Evolutionary conservation across 805 yeast genomes (phyloP), one percentile per base, ranked within the genome.

Genomic region (Candida germanica): DNA sequence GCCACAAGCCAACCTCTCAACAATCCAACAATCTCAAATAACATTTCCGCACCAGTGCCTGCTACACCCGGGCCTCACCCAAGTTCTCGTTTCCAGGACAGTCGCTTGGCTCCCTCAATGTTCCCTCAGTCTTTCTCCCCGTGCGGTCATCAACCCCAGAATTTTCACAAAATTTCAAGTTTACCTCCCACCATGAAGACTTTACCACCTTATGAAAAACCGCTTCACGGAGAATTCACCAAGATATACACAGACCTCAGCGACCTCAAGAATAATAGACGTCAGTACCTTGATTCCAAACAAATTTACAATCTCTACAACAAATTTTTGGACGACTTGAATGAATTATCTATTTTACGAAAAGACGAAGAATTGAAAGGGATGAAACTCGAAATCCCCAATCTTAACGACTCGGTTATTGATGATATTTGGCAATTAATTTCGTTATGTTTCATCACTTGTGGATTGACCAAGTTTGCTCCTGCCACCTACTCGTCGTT

Each of bases 401-500:
- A 72, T 43, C 56, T 60, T 42, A 87, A 85, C 11, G 96, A 89
- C 52, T 67, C 77, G 7, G 71, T 85, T 8, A 69, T 87, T 28
- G 97, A 89, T 58, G 97, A 89, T 51, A 86, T 85, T 15, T 87
- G 91, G 71, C 96, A 91, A 58, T 64, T 93, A 31, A 64, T 91
- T 29, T 83, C 95, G 10, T 69, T 93, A 34, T 83, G 93, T 47
- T 87, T 89, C 59, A 77, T 91, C 52, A 87, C 98, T 2, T 93
- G 94, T 40, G 99, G 99, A 3, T 68, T 87, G 49, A 83, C 84
- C 31, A 82, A 87, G 48, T 75, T 87, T 23, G 95, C 96, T 1
- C 96, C 98, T 1, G 96, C 97, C 4, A 86, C 96, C 1, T 93
- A 85, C 61, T 91, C 95, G 5, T 85, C 95, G 3, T 64, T 91